Evolutionary conservation across 2,329 filamentous ascomycete species (phyloP), one percentile per base, ranked within the genome.

Genomic region (Penicillium hesseltinei): DNA sequence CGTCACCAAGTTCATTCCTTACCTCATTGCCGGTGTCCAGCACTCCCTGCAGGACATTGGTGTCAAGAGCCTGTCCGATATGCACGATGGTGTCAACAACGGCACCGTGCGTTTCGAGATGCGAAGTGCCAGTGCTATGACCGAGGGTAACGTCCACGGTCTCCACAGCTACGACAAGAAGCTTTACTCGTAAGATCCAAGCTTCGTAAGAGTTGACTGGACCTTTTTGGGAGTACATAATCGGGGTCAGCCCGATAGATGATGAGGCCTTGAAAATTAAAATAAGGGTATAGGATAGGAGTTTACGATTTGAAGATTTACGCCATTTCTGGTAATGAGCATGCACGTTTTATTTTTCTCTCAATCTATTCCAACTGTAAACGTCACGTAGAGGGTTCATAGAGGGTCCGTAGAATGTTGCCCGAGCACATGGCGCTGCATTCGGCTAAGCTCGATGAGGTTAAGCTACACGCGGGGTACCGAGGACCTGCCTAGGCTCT

Each of bases 81-180:
- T 99, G 58, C 91, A 93, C 75, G 79, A 88, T 62, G 84, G 84
- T 65, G 92, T 96, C 29, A 78, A 81, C 65, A 82, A 85, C 33
- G 91, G 92, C 60, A 85, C 80, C 49, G 87, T 97, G 54, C 87
- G 94, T 70, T 99, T 99, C 74, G 94, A 99, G 82, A 83, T 97
- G 71, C 85, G 94, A 69, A 97, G 92, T 60, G 89, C 92, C 59
- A 96, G 92, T 77, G 94, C 94, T 50, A 92, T 96, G 84, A 84
- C 95, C 58, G 94, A 99, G 82, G 94, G 94, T 64, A 94, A 93
- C 73, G 92, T 99, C 61, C 95, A 97, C 80, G 86, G 86, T 58
- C 92, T 99, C 84, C 92, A 97, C 82, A 93, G 91, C 75, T 97
- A 96, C 75, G 94, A 97, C 83, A 99, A 99, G 89, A 99, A 97